Evolutionary conservation across 768 basidiomycete genomes (phyloP), one percentile per base, ranked within the genome.

Genomic region (Xerocomellus intermedius): DNA sequence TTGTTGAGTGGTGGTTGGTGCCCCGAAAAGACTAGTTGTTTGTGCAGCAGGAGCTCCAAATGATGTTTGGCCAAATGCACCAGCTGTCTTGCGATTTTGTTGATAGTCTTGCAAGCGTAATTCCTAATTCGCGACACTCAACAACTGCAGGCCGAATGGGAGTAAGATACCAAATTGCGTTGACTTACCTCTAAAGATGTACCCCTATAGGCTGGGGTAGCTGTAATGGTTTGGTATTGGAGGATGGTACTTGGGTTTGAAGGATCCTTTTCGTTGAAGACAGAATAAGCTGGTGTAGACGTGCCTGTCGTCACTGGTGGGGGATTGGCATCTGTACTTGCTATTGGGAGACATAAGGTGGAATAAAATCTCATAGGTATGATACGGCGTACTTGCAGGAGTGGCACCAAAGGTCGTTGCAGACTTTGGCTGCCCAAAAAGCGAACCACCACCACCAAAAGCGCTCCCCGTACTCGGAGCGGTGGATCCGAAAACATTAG

Each of bases 171-270:
- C 4, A 33, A 24, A 14, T 14, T 48, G 24, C 9, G 3, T 50
- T 28, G 50, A 45, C 75, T 46, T 60, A 84, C 90, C 78, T 87
- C 92, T 57, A 90, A 81, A 21, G 91, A 94, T 56, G 81, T 85
- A 39, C 87, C 86, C 55, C 79, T 73, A 66, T 94, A 96, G 17
- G 80, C 79, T 16, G 88, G 88, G 79, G 88, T 91, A 58, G 86
- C 86, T 17, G 86, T 81, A 50, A 93, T 92, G 36, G 85, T 81
- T 70, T 95, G 92, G 69, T 88, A 96, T 57, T 89, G 86, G 39
- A 87, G 75, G 5, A 75, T 82, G 13, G 72, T 54, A 47, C 48
- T 75, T 17, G 74, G 60, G 54, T 73, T 79, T 9, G 73, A 66
- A 16, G 73, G 62, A 59, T 94, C 92, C 62, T 91, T 91, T 65